Evolutionary conservation across 1,284 basidiomycete genomes (phyloP), one percentile per base, ranked within the genome.

Genomic region (Xerocomus nothofagi): DNA sequence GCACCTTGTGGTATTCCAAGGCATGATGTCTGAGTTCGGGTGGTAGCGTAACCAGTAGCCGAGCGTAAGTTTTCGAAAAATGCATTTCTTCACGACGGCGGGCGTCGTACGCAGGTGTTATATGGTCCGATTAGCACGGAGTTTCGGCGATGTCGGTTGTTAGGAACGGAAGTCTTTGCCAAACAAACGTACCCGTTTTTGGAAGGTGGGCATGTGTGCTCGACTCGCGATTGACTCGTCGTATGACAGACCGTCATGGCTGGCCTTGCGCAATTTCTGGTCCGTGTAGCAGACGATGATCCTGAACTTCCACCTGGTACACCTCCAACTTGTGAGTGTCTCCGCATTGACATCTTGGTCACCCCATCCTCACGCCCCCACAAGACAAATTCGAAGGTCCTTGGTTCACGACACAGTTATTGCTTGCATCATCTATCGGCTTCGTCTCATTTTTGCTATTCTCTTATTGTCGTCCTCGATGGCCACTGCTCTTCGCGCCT

Each of bases 391-490:
- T 88, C 64, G 86, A 89, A 58, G 93, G 93, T 0, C 91, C 91
- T 17, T 96, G 93, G 93, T 88, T 99, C 70, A 85, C 83, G 11
- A 98, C 95, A 9, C 96, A 98, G 69, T 74, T 98, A 27, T 69
- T 78, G 1, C 80, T 99, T 30, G 92, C 95, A 4, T 71, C 82
- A 23, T 71, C 77, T 15, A 85, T 99, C 53, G 97, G 96, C 2
- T 37, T 93, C 3, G 66, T 76, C 6, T 89, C 91, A 0, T 92
- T 98, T 71, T 65, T 97, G 20, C 64, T 92, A 12, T 99, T 99
- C 72, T 94, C 89, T 14, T 87, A 94, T 61, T 84, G 87, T 54
- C 78, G 96, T 12, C 89, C 85, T 5, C 76, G 90, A 64, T 96
- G 91, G 88, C 91, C 93, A 11, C 73, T 97, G 12, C 75, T 93